These are phyloP conservation scores for Flueggea neowawraea DNA, from an alignment of 441 rosid species.

Conservation along the genomic window DNA sequence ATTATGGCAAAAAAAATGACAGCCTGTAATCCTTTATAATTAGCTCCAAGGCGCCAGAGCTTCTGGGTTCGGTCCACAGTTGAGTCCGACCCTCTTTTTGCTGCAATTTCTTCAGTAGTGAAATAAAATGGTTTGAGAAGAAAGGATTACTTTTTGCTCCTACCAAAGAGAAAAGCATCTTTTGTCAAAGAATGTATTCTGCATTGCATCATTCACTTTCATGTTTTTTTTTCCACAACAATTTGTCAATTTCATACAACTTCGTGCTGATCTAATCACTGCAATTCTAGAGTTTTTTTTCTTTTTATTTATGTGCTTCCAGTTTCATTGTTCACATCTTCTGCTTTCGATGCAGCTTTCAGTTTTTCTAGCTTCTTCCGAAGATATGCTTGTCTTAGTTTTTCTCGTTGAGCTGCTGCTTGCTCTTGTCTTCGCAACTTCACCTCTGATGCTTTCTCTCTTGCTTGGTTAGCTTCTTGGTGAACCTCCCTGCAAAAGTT, in stretches of 20 bases:
- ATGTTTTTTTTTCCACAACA: too few species aligned
- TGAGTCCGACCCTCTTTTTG: neutral
- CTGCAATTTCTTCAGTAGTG: neutral
- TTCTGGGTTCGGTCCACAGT: too few species aligned
- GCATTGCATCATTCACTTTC: neutral
- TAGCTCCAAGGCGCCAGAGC: too few species aligned
- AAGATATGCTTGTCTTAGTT: conserved; percentile 78
- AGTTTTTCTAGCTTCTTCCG: conserved; percentile 79
- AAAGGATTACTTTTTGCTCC: neutral
- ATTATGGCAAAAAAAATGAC: too few species aligned
- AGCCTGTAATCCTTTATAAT: too few species aligned
- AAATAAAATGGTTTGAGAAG: neutral
- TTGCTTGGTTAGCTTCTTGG: conserved; percentile 81
- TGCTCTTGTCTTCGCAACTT: conserved; percentile 73
- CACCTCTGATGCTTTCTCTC: conserved; percentile 68
- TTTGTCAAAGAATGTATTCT: neutral
- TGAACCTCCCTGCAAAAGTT: conserved; percentile 70
- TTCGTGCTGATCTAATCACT: too few species aligned
- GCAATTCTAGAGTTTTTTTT: too few species aligned
- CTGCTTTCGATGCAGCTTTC: conserved; percentile 45
- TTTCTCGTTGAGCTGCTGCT: conserved; percentile 72
- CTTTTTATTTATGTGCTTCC: neutral
- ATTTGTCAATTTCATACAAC: too few species aligned
- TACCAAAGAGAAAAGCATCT: neutral
- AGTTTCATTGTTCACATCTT: conserved; percentile 19